Base-by-base conservation (phyloP, 331 rosid species). In the Acacia concinna region DNA sequence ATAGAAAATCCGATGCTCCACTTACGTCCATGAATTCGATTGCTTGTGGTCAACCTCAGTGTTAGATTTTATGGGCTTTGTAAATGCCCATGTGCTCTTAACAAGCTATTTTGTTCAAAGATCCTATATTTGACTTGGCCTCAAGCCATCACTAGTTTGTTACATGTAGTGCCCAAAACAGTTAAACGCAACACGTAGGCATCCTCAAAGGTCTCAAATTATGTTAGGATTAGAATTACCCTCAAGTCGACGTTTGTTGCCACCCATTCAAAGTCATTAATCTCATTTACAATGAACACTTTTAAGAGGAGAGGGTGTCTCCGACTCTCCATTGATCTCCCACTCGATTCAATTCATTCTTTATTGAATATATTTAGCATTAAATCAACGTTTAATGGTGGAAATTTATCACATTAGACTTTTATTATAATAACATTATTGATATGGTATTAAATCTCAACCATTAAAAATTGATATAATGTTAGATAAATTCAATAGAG, bases 61-160 rank as follows among this genome's bases (percentile, higher is more conserved):
- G 3, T 28, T 3, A 5, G n/a, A 1, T 40, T 40, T 3, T 9
- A 27, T 52, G 13, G 2, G 8, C 57, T n/a, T 27, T 64, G 31
- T 41, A 54, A 18, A 54, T 74, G 44, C 66, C 69, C 79, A 78
- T 54, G 80, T 34, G 56, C 40, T 73, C 47, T 17, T 40, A 18
- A 27, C 12, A 25, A 10, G 7, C 1, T 11, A 2, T 37, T 43
- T 23, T 44, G 43, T 66, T 52, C 59, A 17, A 63, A 34, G 20
- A 59, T 66, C 9, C 54, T 73, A 25, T 13, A 3, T 63, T 83
- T 83, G 83, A 83, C 80, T 21, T 21, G 68, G 68, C 56, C 67
- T 35, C 0, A 5, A 37, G 8, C 31, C 71, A n/a, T 10, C 49
- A 0, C 47, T 47, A 68, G 27, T 28, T 28, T 23, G 25, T 52